Evolutionary conservation across 202 grass and related monocot species (phyloP), one percentile per base, ranked within the genome.

Genomic region (Dendrocalamus latiflorus): DNA sequence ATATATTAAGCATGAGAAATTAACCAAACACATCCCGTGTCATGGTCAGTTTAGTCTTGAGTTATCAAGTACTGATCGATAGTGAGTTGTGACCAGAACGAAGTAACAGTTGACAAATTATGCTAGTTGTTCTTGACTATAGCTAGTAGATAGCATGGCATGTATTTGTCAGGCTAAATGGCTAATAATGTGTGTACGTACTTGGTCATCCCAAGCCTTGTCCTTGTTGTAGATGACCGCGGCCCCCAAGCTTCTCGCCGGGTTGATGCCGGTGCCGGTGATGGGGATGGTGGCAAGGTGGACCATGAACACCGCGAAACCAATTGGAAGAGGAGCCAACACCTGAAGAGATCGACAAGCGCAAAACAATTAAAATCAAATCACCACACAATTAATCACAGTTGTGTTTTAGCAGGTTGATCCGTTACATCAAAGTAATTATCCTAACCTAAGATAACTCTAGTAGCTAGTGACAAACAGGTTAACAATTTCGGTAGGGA

Each of bases 291-390:
- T 97, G 43, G 94, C 91, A 7, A 97, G 74, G 79, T 97, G 94
- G 43, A 93, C 94, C 94, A 91, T 93, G 82, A 97, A 97, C 74
- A 97, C 94, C 1, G 94, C 94, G 77, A 97, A 97, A 7, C 94
- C 94, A 49, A 93, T 97, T 67, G 94, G 91, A 63, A 97, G 89
- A 42, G 94, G 94, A 65, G 91, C 94, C 89, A 97, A 60, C 74
- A 95, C 93, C 93, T 95, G 83, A 43, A 82, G 18, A 78, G n/a
- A 60, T 45, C 10, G 28, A 61, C 26, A 26, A 64, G 34, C 26
- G 38, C 45, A 74, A 42, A 71, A 26, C 69, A 62, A 14, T 51
- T 51, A 21, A 72, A 10, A 39, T 39, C 14, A 82, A 68, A 86
- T 16, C 37, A 59, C 59, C 7, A 36, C 9, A 44, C 13, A 65